phyloP scores from a whole-genome alignment of 148 eudicot species.

The Fagopyrum esculentum region DNA sequence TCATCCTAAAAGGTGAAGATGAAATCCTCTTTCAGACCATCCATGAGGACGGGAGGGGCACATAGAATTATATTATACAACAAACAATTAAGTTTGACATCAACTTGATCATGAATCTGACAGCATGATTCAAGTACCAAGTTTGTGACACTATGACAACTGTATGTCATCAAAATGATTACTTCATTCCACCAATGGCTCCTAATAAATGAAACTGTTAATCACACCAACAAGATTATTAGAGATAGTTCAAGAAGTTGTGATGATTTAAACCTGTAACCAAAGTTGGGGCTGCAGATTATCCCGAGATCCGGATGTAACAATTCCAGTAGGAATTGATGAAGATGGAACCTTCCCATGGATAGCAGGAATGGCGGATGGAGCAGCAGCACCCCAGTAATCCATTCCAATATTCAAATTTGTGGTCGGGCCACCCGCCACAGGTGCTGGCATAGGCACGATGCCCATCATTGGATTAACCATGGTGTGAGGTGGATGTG shows the following conservation, averaged over 20 bases:
- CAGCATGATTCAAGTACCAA: neutral
- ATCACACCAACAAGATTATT: neutral
- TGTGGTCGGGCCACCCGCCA: constrained; percentile 70
- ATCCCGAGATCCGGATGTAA: constrained; percentile 70
- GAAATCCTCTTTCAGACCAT: neutral
- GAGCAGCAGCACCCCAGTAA: constrained; percentile 68
- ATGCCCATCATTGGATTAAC: constrained; percentile 51
- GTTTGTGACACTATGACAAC: neutral
- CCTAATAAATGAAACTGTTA: neutral
- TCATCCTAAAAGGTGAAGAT: neutral
- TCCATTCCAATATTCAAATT: constrained; percentile 98
- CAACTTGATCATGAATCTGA: neutral
- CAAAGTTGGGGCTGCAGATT: constrained; percentile 73
- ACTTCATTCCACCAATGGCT: neutral
- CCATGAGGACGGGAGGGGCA: neutral
- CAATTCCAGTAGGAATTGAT: constrained; percentile 64
- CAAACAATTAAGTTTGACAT: neutral
- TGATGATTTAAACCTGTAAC: constrained; percentile 54
- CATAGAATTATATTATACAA: neutral
- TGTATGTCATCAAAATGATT: neutral
- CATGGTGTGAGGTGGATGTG: constrained; percentile 44
- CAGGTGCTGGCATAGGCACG: constrained; percentile 57
- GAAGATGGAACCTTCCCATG: constrained; percentile 61
- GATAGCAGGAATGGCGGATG: constrained; percentile 54
- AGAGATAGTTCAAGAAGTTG: neutral